Percentiles rank a stretch among this genome's conserved stretches.
Conservation (phyloP, 257 asterid genomes). For the Primulina huaijiensis region DNA sequence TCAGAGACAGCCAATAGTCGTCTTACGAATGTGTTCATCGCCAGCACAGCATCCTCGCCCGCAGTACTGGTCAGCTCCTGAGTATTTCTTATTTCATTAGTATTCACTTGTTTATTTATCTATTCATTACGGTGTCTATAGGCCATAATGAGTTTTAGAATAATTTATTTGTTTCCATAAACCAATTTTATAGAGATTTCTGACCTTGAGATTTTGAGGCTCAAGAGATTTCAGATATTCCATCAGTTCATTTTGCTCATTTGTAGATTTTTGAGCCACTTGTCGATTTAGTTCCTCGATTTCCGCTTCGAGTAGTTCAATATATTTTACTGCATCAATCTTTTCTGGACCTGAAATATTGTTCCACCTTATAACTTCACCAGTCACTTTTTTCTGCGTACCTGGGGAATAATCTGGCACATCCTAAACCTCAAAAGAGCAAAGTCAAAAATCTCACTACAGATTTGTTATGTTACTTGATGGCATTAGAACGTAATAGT, state of each 20-base stretch:
- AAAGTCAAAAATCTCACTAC: slow-evolving; percentile 21
- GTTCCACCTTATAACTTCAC: slow-evolving; percentile 97
- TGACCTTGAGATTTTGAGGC: slow-evolving; percentile 95
- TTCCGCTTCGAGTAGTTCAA: slow-evolving; percentile 93
- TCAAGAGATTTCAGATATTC: slow-evolving; percentile 89
- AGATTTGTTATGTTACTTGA: neutral
- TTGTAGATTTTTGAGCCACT: slow-evolving; percentile 69
- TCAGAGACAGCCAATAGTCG: slow-evolving; percentile 88
- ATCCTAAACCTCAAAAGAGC: slow-evolving; percentile 51
- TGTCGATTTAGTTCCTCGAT: slow-evolving; percentile 90
- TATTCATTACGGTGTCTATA: slow-evolving; percentile 15
- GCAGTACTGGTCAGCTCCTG: slow-evolving; percentile 95
- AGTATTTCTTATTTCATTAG: slow-evolving; percentile 13
- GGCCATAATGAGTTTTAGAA: slow-evolving; percentile 14
- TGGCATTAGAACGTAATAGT: slow-evolving; percentile 9
- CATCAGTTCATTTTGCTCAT: slow-evolving; percentile 73
- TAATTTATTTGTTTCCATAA: slow-evolving; percentile 23
- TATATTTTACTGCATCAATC: slow-evolving; percentile 90
- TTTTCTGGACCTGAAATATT: slow-evolving; percentile 81
- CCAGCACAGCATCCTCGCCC: slow-evolving; percentile 88
- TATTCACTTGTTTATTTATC: neutral
- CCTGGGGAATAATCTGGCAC: slow-evolving; percentile 89
- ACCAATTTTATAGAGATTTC: slow-evolving; percentile 17
- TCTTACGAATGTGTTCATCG: slow-evolving; percentile 93
- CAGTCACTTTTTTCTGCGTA: slow-evolving; percentile 85